phyloP scores from a whole-genome alignment of 2,329 filamentous ascomycete genomes.

The Cryphonectria naterciae region DNA sequence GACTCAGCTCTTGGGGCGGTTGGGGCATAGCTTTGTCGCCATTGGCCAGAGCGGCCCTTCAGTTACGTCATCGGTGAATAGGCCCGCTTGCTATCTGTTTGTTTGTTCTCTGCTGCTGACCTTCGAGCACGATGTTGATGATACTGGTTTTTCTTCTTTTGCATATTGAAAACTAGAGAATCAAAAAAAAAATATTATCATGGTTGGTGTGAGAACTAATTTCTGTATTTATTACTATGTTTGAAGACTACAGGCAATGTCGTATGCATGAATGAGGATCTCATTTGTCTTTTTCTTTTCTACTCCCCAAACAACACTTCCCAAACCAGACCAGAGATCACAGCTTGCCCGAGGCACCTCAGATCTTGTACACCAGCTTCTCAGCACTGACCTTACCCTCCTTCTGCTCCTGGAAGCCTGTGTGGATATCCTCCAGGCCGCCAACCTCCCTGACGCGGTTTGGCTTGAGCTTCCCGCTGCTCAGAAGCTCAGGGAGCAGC shows the following conservation, averaged over 20 bases:
- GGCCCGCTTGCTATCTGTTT: not conserved
- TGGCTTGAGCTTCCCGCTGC: slow-evolving; percentile 37
- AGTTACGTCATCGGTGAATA: not conserved
- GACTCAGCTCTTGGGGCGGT: not conserved
- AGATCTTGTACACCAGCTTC: slow-evolving; percentile 41
- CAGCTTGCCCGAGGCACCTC: not conserved
- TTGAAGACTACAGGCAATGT: not conserved
- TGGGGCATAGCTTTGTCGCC: not conserved
- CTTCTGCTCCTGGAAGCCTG: slow-evolving; percentile 36
- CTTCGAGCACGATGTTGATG: no score
- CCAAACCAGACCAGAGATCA: not conserved
- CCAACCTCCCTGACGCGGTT: slow-evolving; percentile 37
- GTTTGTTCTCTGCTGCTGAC: not conserved
- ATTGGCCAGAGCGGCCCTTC: not conserved
- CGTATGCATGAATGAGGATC: not conserved
- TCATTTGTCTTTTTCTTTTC: no score
- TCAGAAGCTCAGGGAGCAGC: slow-evolving; percentile 35
- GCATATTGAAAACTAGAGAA: no score
- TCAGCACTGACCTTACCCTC: slow-evolving; percentile 39
- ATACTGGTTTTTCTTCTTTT: not conserved
- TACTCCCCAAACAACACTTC: no score
- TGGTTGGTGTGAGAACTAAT: no score
- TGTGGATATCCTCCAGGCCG: slow-evolving; percentile 35
- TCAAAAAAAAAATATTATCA: no score
- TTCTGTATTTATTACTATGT: not conserved